Base-by-base conservation (phyloP, 1,284 basidiomycete genomes). In the Sporisorium graminicola region DNA sequence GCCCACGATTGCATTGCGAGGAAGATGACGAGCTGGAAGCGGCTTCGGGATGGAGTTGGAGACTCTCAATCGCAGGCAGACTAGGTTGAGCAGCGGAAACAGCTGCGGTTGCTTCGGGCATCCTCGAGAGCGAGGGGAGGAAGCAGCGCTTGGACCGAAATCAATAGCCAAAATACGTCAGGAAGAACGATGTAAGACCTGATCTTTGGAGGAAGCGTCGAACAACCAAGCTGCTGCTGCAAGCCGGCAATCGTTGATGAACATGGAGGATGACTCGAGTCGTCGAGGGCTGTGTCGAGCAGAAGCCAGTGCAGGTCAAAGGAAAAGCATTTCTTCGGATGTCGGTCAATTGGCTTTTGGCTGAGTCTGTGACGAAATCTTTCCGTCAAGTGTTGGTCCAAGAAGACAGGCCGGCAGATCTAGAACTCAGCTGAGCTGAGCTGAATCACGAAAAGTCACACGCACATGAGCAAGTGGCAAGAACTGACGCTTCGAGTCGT, bases 51-150 rank as follows among this genome's bases (percentile, higher is more conserved):
- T 59, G 44, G 12, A 63, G 40, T 8, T 35, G 55, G 3, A 66
- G 56, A 18, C 53, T 63, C 26, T 59, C 42, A 10, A 72, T 58
- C 1, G 56, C 59, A 55, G 63, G 64, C n/a, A 66, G 40, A 2
- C 35, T 31, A 8, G 35, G 8, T 40, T 47, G 51, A 42, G 64
- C 55, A 55, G 64, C 59, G 31, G 63, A 37, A 7, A 55, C 13
- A 50, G 64, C 56, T 42, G 55, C 43, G 13, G 60, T 37, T 14
- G 64, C 59, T 37, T 66, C 64, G 31, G 64, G 35, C 69, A 72
- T 69, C 0, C 27, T 44, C 37, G 26, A 50, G 27, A 49, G 9
- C 9, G 29, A 31, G 29, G 12, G 14, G 24, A 6, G 22, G n/a
- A 27, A 47, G 44, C 13, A 26, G 24, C 22, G 24, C 44, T 47